Base-by-base conservation (phyloP, 495 filamentous ascomycete genomes). In the Lichenothelia convexa region DNA sequence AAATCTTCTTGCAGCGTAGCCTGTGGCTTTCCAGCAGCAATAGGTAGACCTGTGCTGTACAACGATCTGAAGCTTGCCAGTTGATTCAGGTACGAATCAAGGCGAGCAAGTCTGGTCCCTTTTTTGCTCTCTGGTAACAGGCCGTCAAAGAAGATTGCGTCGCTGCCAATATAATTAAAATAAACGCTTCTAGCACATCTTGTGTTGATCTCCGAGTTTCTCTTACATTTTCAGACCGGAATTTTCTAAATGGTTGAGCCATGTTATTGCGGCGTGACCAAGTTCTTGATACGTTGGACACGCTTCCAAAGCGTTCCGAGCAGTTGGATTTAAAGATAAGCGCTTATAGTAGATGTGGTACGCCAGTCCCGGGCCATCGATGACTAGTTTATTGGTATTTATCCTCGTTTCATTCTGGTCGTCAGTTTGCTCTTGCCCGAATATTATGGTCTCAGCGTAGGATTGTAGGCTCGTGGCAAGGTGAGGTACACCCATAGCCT, bases 111-210 rank as follows among this genome's bases (percentile, higher is more conserved):
- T n/a, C 78, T 64, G 5, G 60, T 68, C 0, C 54, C 42, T 18
- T 60, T 59, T 42, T 83, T 83, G 12, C 51, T 44, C 4, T 55
- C 31, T 6, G 82, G 82, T 8, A 91, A 59, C 30, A 67, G 73
- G 18, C 81, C 79, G 49, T 91, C 82, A 39, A 91, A 87, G 50
- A 70, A 84, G 35, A 91, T 80, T 27, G 11, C 21, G n/a, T n/a
- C n/a, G n/a, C n/a, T n/a, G n/a, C n/a, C n/a, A n/a, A n/a, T n/a
- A n/a, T n/a, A n/a, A n/a, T n/a, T n/a, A n/a, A n/a, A n/a, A n/a
- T n/a, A n/a, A n/a, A n/a, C n/a, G n/a, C n/a, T n/a, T n/a, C n/a
- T n/a, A n/a, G n/a, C n/a, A n/a, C n/a, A n/a, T n/a, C n/a, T n/a
- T n/a, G n/a, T n/a, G n/a, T n/a, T n/a, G n/a, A n/a, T n/a, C n/a